These are phyloP conservation scores for Omphalotus guepiniiformis DNA, from an alignment of 768 basidiomycete species.

Conservation along the genomic window DNA sequence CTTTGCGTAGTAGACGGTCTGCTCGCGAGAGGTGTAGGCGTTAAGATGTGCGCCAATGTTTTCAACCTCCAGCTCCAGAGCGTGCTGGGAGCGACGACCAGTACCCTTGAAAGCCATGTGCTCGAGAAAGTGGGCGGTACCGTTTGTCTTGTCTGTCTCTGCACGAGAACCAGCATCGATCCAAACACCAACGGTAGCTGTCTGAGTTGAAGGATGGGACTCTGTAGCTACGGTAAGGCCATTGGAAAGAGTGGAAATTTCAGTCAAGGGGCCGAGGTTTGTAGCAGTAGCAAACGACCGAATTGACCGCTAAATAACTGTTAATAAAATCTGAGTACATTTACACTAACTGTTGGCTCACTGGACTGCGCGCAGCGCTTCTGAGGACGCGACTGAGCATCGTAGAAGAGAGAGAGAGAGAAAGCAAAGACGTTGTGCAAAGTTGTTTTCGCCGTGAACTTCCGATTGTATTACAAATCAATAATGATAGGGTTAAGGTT, in stretches of 20 bases:
- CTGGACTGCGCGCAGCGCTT: constrained; percentile 36
- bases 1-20: constrained; percentile 99
- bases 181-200: constrained; percentile 99
- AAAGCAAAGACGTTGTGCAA: constrained; percentile 11
- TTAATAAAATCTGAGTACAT: constrained; percentile 4
- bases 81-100: constrained; percentile 78
- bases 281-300: constrained; percentile 75
- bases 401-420: constrained; percentile 14
- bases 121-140: constrained; percentile 98
- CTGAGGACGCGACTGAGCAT: constrained; percentile 40
- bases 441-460: too few relatives aligned
- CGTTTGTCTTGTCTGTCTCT: constrained; percentile 92
- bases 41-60: constrained; percentile 97
- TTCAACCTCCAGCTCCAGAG: constrained; percentile 95
- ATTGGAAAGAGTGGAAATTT: constrained; percentile 90
- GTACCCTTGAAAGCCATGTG: constrained; percentile 99
- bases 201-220: constrained; percentile 84
- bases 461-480: too few relatives aligned
- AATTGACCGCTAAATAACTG: constrained; percentile 41
- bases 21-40: constrained; percentile 97
- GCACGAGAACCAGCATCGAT: constrained; percentile 97
- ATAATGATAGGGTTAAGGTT: too few relatives aligned
- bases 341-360: constrained; percentile 18
- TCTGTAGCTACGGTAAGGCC: constrained; percentile 95
- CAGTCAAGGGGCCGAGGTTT: constrained; percentile 72